Percentiles rank a stretch among this genome's conserved stretches.
Evolutionary conservation across 768 basidiomycete species (phyloP).

Genomic region (Hebeloma cylindrosporum): DNA sequence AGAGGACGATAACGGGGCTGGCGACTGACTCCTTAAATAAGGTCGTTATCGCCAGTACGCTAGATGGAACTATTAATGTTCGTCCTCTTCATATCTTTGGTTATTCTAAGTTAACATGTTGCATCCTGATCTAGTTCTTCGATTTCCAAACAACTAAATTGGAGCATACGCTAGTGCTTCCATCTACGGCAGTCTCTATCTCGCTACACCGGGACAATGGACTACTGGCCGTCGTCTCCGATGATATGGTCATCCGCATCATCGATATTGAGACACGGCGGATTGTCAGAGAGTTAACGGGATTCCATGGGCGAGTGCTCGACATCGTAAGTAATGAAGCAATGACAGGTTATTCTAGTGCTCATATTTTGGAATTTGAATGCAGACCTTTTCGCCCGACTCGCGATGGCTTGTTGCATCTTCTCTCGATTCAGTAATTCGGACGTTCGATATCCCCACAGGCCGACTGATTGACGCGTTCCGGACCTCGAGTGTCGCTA

Average conservation of each 20-base stretch:
- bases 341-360: constrained; percentile 1
- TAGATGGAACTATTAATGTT: constrained; percentile 89
- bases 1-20: constrained; percentile 74
- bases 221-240: constrained; percentile 79
- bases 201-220: constrained; percentile 82
- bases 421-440: constrained; percentile 87
- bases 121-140: constrained; percentile 71
- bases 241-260: constrained; percentile 82
- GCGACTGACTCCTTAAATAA: constrained; percentile 85
- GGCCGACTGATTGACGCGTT: constrained; percentile 92
- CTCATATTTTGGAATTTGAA: constrained; percentile 2
- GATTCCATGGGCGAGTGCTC: constrained; percentile 81
- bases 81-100: constrained; percentile 27
- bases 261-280: constrained; percentile 89
- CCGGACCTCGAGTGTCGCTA: constrained; percentile 82
- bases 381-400: constrained; percentile 90
- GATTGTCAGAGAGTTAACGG: constrained; percentile 85
- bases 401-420: constrained; percentile 90
- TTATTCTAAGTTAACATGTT: constrained; percentile 6
- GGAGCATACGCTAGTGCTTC: constrained; percentile 62
- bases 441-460: constrained; percentile 95
- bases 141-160: constrained; percentile 88
- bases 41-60: constrained; percentile 76
- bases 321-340: constrained; percentile 63
- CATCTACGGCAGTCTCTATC: constrained; percentile 70